phyloP scores from a whole-genome alignment of 805 yeast genomes.

The Saturnispora ahearnii region DNA sequence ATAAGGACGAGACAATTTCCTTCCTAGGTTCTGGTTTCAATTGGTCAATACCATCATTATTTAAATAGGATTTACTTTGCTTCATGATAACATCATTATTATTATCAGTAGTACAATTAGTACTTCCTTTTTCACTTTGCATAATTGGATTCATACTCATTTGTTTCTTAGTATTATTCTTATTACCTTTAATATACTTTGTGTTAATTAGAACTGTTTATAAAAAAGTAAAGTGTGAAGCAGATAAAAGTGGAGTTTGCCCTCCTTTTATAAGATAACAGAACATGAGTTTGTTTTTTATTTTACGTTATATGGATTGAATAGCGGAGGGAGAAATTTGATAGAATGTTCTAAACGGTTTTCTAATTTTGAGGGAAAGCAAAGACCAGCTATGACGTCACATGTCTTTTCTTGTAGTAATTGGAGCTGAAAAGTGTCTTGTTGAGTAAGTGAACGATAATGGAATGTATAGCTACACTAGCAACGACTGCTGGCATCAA shows the following conservation, averaged over 20 bases:
- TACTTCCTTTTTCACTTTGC: not conserved
- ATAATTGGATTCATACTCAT: too few relatives aligned
- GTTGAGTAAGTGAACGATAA: conserved; percentile 21
- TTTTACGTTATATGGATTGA: too few relatives aligned
- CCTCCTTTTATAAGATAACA: too few relatives aligned
- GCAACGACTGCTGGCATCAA: conserved; percentile 17
- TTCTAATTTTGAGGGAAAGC: too few relatives aligned
- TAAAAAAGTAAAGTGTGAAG: too few relatives aligned
- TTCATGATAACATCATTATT: conserved; percentile 10
- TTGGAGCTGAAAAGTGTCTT: conserved; percentile 19
- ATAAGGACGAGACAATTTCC: conserved; percentile 55
- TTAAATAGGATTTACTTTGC: conserved; percentile 39
- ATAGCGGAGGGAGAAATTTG: too few relatives aligned
- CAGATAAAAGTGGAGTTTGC: too few relatives aligned
- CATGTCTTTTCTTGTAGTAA: conserved; percentile 18
- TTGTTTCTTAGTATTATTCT: too few relatives aligned
- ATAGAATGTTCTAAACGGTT: too few relatives aligned
- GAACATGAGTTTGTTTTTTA: too few relatives aligned
- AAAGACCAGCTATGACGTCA: not conserved
- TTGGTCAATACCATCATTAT: conserved; percentile 66
- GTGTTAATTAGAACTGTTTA: too few relatives aligned
- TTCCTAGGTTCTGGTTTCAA: conserved; percentile 53
- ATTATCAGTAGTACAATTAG: conserved; percentile 1
- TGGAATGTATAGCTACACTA: conserved; percentile 17
- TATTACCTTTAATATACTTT: too few relatives aligned